Conservation (phyloP, 768 basidiomycete species). For the Mrakia frigida region DNA sequence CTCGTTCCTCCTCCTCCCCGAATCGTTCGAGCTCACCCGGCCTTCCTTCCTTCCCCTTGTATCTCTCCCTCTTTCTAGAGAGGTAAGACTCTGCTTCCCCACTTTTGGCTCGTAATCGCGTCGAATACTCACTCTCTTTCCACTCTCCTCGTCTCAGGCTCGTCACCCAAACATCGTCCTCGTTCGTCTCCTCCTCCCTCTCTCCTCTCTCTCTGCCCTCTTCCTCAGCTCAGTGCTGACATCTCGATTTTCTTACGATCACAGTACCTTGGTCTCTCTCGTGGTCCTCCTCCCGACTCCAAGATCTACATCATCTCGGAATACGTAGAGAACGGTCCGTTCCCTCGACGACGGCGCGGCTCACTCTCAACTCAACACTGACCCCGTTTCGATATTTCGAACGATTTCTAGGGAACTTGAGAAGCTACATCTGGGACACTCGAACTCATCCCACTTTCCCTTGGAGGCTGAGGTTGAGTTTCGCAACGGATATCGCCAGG, state of each 20-base stretch:
- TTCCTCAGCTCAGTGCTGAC: neutral
- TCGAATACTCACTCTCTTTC: neutral
- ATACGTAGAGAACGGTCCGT: slow-evolving; percentile 75
- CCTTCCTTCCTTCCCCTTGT: slow-evolving; percentile 20
- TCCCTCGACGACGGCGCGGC: neutral
- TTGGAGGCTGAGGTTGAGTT: slow-evolving; percentile 88
- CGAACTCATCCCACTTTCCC: slow-evolving; percentile 68
- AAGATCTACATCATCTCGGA: slow-evolving; percentile 68
- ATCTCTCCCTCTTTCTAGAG: neutral
- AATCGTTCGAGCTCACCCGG: too few relatives aligned
- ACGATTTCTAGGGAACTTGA: slow-evolving; percentile 58
- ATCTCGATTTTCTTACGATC: neutral
- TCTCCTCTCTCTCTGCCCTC: neutral
- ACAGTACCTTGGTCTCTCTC: slow-evolving; percentile 75
- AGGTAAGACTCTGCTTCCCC: neutral
- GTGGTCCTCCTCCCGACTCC: slow-evolving; percentile 55
- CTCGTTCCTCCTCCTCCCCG: too few relatives aligned
- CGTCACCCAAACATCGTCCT: slow-evolving; percentile 89
- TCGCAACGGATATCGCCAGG: slow-evolving; percentile 88
- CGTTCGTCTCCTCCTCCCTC: neutral
- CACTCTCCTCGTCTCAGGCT: slow-evolving; percentile 50
- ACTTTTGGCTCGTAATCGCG: neutral
- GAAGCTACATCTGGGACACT: slow-evolving; percentile 75
- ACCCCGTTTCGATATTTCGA: neutral
- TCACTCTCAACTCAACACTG: neutral